Percentiles rank a stretch among this genome's conserved stretches.
Conservation (phyloP, 768 basidiomycete genomes). For the Cytidiella melzeri region DNA sequence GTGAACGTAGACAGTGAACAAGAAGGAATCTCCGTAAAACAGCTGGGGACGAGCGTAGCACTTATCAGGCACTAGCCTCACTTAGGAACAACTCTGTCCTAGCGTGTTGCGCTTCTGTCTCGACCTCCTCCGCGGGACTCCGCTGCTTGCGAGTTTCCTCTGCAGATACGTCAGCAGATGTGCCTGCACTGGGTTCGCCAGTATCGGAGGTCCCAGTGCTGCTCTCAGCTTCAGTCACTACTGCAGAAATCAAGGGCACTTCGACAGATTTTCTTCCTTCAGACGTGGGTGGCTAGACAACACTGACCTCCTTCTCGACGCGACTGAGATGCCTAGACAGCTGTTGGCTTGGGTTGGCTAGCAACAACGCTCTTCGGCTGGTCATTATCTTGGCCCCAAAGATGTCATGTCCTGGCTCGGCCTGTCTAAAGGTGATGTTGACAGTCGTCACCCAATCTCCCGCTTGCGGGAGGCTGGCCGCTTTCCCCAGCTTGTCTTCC, state of each 20-base stretch:
- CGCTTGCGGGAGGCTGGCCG: conserved; percentile 11
- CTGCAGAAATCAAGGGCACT: neutral
- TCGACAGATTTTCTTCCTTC: neutral
- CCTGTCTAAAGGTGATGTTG: conserved; percentile 39
- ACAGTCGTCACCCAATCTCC: conserved; percentile 26
- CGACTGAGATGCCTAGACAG: neutral
- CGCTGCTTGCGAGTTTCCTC: conserved; percentile 11
- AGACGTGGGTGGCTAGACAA: neutral
- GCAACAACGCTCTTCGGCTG: conserved; percentile 41
- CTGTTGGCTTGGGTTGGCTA: conserved; percentile 5
- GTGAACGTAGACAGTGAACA: no score
- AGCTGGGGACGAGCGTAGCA: no score
- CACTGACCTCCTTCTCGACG: conserved; percentile 5
- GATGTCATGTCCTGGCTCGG: conserved; percentile 72
- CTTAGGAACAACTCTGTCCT: conserved; percentile 33
- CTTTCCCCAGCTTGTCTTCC: conserved; percentile 32
- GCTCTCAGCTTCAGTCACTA: neutral
- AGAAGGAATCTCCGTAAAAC: no score
- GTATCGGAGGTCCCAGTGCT: neutral
- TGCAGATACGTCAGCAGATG: neutral
- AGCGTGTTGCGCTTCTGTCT: conserved; percentile 30
- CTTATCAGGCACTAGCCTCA: conserved; percentile 4
- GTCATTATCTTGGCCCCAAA: conserved; percentile 48
- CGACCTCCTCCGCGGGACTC: conserved; percentile 26
- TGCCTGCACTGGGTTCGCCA: no score